Evolutionary conservation across 2,329 filamentous ascomycete species (phyloP).

Genomic region (Endothia cerciana): DNA sequence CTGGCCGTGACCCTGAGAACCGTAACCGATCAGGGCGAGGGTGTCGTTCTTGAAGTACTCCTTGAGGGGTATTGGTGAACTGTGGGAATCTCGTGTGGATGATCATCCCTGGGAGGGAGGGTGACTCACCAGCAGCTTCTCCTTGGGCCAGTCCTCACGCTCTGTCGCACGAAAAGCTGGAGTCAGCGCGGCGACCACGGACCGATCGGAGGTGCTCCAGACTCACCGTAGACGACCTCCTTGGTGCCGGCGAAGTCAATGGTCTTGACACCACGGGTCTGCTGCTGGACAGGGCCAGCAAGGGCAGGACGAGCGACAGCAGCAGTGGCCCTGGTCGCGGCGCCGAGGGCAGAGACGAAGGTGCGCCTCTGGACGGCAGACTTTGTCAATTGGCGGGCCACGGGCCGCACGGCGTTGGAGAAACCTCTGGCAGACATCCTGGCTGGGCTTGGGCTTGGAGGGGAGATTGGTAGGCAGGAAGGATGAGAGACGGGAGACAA

Average conservation of each 20-base stretch:
- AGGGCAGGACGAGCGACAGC: conserved; percentile 55
- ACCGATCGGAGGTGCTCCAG: conserved; percentile 18
- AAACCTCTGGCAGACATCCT: conserved; percentile 79
- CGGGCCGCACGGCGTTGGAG: conserved; percentile 67
- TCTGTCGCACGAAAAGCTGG: conserved; percentile 56
- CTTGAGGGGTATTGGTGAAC: conserved; percentile 47
- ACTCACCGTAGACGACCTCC: conserved; percentile 89
- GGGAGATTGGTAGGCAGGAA: conserved; percentile 36
- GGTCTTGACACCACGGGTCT: conserved; percentile 91
- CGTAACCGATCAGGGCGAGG: conserved; percentile 98
- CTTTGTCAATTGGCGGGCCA: conserved; percentile 66
- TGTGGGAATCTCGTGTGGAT: conserved; percentile 24
- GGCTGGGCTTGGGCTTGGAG: conserved; percentile 35
- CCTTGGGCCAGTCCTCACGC: conserved; percentile 96
- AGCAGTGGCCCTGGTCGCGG: conserved; percentile 54
- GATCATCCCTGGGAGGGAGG: conserved; percentile 28
- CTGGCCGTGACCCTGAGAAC: conserved; percentile 96
- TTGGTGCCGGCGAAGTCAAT: conserved; percentile 97
- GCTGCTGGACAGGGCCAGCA: conserved; percentile 55
- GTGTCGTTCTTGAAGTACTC: conserved; percentile 99
- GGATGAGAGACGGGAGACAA: conserved; percentile 36
- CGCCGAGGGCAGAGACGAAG: conserved; percentile 60
- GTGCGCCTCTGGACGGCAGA: conserved; percentile 65
- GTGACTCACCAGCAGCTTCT: conserved; percentile 89
- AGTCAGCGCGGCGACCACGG: conserved; percentile 15